These are phyloP conservation scores for Anisodus tanguticus DNA, from an alignment of 257 asterid genomes.

Conservation along the genomic window DNA sequence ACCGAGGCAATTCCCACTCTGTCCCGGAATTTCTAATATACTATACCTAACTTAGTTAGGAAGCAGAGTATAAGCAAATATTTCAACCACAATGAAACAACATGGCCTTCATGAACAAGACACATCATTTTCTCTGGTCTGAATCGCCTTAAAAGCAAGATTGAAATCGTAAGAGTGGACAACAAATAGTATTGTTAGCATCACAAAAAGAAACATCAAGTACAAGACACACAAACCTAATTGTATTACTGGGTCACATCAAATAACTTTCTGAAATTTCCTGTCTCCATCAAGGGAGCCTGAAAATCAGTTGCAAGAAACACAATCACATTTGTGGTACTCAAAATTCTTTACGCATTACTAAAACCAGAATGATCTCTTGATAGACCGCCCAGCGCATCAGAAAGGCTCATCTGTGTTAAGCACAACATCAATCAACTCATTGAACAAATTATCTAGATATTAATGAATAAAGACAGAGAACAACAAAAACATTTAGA, in stretches of 20 bases:
- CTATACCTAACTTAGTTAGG: too few species aligned
- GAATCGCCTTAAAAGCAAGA: not conserved
- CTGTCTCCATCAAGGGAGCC: conserved; percentile 16
- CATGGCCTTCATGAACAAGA: not conserved
- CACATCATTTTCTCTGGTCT: not conserved
- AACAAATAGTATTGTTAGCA: not conserved
- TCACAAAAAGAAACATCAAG: not conserved
- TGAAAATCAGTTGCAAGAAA: conserved; percentile 11
- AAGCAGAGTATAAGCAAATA: not conserved
- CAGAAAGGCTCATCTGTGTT: not conserved
- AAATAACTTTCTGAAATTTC: not conserved
- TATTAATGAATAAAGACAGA: not conserved
- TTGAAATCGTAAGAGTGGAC: not conserved
- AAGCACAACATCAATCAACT: conserved; percentile 1
- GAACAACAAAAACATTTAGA: not conserved
- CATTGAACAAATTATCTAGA: conserved; percentile 8
- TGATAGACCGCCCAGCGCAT: not conserved
- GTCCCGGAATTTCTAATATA: too few species aligned
- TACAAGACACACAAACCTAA: not conserved
- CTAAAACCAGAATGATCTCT: not conserved
- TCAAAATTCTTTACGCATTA: not conserved
- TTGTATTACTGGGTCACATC: not conserved
- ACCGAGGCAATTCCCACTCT: too few species aligned
- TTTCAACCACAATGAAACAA: not conserved
- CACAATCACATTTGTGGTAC: not conserved